A percentile compares a stretch with the other conserved stretches of the same genome.
phyloP scores from a whole-genome alignment of 2,329 filamentous ascomycete genomes.

The Fusarium armeniacum region DNA sequence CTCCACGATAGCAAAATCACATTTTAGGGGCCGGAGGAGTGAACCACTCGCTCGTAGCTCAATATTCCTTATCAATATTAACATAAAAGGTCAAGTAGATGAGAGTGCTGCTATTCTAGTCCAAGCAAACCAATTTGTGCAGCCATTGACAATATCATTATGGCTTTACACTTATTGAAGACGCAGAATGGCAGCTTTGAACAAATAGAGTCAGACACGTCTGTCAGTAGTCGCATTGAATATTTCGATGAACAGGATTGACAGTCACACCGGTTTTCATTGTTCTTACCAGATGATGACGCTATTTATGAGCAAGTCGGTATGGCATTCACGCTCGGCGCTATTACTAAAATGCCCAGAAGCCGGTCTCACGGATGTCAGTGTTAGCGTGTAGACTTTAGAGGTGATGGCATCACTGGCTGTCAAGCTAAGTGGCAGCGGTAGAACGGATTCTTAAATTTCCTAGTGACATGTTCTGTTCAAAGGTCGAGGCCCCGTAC shows the following conservation, averaged over 20 bases:
- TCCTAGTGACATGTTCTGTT: not conserved
- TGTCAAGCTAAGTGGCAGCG: too few species aligned
- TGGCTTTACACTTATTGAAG: not conserved
- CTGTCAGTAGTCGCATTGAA: too few species aligned
- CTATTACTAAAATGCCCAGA: not conserved
- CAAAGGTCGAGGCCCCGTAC: not conserved
- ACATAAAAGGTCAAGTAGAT: too few species aligned
- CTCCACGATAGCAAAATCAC: not conserved
- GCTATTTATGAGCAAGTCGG: not conserved
- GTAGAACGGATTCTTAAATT: not conserved
- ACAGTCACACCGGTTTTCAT: not conserved
- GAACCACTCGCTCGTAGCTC: too few species aligned
- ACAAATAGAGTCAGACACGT: not conserved
- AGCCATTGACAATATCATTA: too few species aligned
- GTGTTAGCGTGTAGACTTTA: not conserved
- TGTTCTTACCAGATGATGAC: not conserved
- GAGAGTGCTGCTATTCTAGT: too few species aligned
- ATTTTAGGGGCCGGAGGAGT: too few species aligned
- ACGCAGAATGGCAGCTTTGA: not conserved
- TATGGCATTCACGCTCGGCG: not conserved
- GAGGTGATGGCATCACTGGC: too few species aligned
- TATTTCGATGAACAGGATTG: accelerated
- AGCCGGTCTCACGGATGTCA: not conserved
- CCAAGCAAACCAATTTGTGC: too few species aligned
- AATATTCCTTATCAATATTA: too few species aligned